Base-by-base conservation (phyloP, 2,329 filamentous ascomycete species). In the Dactylonectria macrodidyma region DNA sequence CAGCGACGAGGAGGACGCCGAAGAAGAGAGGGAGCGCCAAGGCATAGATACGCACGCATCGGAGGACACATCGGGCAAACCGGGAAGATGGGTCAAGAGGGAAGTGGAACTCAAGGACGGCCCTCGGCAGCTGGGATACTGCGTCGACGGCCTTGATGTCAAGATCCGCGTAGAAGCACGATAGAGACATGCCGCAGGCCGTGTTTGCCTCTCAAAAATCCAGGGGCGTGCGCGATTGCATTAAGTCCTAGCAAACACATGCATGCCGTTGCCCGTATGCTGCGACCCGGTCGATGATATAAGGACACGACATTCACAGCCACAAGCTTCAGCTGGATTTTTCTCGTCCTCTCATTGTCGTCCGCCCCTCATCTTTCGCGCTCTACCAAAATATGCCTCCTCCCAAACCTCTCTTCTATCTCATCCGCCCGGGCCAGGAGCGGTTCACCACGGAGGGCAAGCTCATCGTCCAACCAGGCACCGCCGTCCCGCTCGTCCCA, bases 21-120 rank as follows among this genome's bases (percentile, higher is more conserved):
- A 80, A 12, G 71, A 76, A 24, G 78, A 81, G 48, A 80, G 73
- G 7, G 69, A 66, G 64, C 73, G 26, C 59, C 69, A 55, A 41
- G 67, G 70, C 7, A 59, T 60, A 36, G 73, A 73, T 33, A 62
- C 65, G 24, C 65, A 73, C 16, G 80, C 79, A 6, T 77, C 72
- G n/a, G 73, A 76, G 30, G 70, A 73, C 11, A 59, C 48, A 9
- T 56, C 71, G 26, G 70, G 65, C 44, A 84, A 80, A 68, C 79
- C 83, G 11, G 89, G 87, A 1, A 87, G 90, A 69, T 95, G 92
- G 86, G 86, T 95, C 56, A 91, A 91, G 79, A 86, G 95, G 66
- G 94, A 97, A 80, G 90, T 95, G 36, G 92, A 95, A 80, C 85
- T 98, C 62, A 88, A 88, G 64, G 92, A 95, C 75, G 92, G 94